Percentiles rank a stretch among this genome's conserved stretches.
Conservation (phyloP, 352 stramenopile genomes). For the Phytophthora quininea region DNA sequence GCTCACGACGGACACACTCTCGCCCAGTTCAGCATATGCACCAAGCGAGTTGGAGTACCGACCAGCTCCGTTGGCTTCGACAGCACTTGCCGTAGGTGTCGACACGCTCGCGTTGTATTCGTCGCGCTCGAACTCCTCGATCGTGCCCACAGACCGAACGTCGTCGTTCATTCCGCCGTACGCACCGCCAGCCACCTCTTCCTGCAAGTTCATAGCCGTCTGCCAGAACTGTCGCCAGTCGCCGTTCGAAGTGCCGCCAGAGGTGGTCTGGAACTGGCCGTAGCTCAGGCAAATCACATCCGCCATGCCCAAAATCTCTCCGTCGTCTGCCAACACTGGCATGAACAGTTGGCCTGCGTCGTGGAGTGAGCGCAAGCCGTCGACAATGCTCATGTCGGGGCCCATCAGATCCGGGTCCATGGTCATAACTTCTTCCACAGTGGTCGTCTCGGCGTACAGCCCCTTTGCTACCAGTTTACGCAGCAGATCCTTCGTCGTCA, state of each 20-base stretch:
- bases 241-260: constrained; percentile 65
- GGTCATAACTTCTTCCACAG: constrained; percentile 88
- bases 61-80: constrained; percentile 40
- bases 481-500: constrained; percentile 87
- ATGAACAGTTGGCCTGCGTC: constrained; percentile 87
- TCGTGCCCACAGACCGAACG: constrained; percentile 82
- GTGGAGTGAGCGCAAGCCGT: constrained; percentile 86
- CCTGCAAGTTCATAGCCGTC: constrained; percentile 85
- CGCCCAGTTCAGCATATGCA: constrained; percentile 83
- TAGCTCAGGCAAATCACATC: constrained; percentile 90
- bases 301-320: constrained; percentile 86
- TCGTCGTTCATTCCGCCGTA: constrained; percentile 75
- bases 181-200: constrained; percentile 73
- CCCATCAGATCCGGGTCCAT: constrained; percentile 78
- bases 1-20: constrained; percentile 88
- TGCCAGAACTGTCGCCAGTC: constrained; percentile 92
- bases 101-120: constrained; percentile 62
- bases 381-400: constrained; percentile 80
- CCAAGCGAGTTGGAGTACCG: constrained; percentile 59
- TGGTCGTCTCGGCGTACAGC: constrained; percentile 71
- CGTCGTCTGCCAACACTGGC: constrained; percentile 77
- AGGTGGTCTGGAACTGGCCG: constrained; percentile 85
- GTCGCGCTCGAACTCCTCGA: constrained; percentile 89
- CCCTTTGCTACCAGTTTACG: constrained; percentile 88
- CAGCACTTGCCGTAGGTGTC: constrained; percentile 41